Percentiles rank a stretch among this genome's conserved stretches.
Evolutionary conservation across 352 stramenopile species (phyloP).

Genomic region (Sclerospora graminicola): DNA sequence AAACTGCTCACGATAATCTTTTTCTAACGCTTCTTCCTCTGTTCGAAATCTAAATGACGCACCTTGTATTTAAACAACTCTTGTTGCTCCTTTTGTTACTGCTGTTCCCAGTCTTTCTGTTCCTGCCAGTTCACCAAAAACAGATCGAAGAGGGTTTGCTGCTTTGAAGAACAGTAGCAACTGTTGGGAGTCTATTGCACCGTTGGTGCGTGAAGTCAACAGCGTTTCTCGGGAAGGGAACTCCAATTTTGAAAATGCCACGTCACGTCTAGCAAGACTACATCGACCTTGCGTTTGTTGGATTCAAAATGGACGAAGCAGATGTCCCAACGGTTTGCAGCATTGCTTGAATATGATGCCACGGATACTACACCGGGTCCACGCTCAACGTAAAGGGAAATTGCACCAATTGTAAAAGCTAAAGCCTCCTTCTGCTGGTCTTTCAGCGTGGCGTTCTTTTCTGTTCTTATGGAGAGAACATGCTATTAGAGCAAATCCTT

Average conservation of each 20-base stretch:
- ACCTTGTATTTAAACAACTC: constrained; percentile 83
- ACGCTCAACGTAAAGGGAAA: constrained; percentile 46
- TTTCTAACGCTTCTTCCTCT: constrained; percentile 76
- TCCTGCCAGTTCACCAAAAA: constrained; percentile 83
- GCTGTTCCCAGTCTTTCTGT: constrained; percentile 64
- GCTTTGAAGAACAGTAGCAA: constrained; percentile 37
- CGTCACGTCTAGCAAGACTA: constrained; percentile 61
- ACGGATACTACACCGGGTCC: constrained; percentile 47
- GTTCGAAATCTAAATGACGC: constrained; percentile 71
- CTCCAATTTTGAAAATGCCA: constrained; percentile 56
- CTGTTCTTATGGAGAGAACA: constrained; percentile 52
- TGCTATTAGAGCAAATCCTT: constrained; percentile 66
- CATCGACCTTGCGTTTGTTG: constrained; percentile 51
- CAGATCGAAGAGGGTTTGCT: constrained; percentile 73
- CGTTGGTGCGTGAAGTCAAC: constrained; percentile 15
- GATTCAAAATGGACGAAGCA: constrained; percentile 28
- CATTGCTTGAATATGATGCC: constrained; percentile 62
- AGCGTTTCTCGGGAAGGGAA: constrained; percentile 46
- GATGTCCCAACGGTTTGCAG: constrained; percentile 35
- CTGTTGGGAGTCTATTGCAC: constrained; percentile 10
- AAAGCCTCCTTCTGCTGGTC: constrained; percentile 37
- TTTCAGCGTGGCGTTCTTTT: constrained; percentile 34
- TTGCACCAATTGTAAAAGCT: constrained; percentile 45
- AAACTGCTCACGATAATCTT: constrained; percentile 89
- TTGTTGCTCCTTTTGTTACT: constrained; percentile 61